Evolutionary conservation across 2,329 filamentous ascomycete genomes (phyloP).

Genomic region (Alternaria sp.): DNA sequence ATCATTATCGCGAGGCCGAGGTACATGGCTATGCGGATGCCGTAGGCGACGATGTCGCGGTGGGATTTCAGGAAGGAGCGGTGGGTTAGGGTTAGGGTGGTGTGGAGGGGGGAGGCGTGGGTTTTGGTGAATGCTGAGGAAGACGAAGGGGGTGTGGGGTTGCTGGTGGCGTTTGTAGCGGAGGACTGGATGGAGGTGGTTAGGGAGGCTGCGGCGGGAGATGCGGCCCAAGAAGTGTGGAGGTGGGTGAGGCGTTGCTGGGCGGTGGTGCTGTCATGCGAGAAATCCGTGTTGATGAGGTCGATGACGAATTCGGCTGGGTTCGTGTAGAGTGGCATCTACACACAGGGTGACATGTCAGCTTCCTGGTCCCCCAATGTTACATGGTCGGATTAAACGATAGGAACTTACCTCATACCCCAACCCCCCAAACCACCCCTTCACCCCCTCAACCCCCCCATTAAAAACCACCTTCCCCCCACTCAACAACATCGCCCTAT

Average conservation of each 20-base stretch:
- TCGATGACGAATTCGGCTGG: slow-evolving; percentile 83
- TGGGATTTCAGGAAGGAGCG: slow-evolving; percentile 83
- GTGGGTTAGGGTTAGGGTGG: slow-evolving; percentile 72
- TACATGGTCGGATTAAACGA: too few relatives aligned
- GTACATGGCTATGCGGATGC: slow-evolving; percentile 84
- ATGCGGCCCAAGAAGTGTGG: slow-evolving; percentile 63
- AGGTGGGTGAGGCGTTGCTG: slow-evolving; percentile 60
- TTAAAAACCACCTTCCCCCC: slow-evolving; percentile 75
- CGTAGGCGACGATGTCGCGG: slow-evolving; percentile 83
- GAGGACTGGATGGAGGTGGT: too few relatives aligned
- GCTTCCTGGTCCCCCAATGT: background rate
- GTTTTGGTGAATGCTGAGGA: too few relatives aligned
- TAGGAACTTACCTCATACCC: slow-evolving; percentile 52
- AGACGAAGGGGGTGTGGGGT: too few relatives aligned
- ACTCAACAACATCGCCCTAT: slow-evolving; percentile 77
- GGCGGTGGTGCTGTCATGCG: slow-evolving; percentile 56
- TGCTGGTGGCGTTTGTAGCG: too few relatives aligned
- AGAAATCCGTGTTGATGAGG: slow-evolving; percentile 78
- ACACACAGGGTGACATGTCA: slow-evolving; percentile 7
- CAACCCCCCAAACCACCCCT: slow-evolving; percentile 67
- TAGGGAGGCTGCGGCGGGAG: slow-evolving; percentile 44
- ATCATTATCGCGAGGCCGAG: slow-evolving; percentile 80
- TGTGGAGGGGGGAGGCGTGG: slow-evolving; percentile 54
- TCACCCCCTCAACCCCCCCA: slow-evolving; percentile 65
- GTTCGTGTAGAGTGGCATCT: slow-evolving; percentile 74